phyloP scores from a whole-genome alignment of 2,329 filamentous ascomycete species.

The Sphaerulina vaccinii region DNA sequence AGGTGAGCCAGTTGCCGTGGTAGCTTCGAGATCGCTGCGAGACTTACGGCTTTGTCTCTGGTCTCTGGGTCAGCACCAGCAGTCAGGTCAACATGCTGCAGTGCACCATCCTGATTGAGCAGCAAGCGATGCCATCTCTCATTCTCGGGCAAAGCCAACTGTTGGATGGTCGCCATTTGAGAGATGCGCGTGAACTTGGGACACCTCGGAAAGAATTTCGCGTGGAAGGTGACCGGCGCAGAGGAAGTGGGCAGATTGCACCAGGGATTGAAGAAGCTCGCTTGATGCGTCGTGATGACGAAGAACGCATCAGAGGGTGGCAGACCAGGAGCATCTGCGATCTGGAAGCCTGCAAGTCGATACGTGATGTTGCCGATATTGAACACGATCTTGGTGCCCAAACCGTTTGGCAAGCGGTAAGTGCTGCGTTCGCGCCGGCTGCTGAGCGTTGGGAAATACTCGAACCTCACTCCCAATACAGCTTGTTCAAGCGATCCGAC shows the following conservation, averaged over 20 bases:
- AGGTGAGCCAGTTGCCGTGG: too few relatives aligned
- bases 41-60: neutral
- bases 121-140: constrained; percentile 17
- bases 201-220: constrained; percentile 13
- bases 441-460: neutral
- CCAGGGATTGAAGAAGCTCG: neutral
- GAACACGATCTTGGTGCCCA: constrained; percentile 4
- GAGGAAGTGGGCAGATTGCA: neutral
- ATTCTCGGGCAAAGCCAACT: constrained; percentile 7
- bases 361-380: neutral
- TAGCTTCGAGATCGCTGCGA: too few relatives aligned
- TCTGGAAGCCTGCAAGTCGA: neutral
- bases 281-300: constrained; percentile 10
- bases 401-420: constrained; percentile 2
- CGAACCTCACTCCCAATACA: constrained; percentile 20
- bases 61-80: neutral
- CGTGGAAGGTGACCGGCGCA: neutral
- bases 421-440: constrained; percentile 4
- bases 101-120: constrained; percentile 24
- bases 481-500: neutral
- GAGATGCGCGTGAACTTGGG: constrained; percentile 10
- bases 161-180: constrained; percentile 16
- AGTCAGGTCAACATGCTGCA: constrained; percentile 16
- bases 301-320: constrained; percentile 21
- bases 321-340: constrained; percentile 11